Base-by-base conservation (phyloP, 192 early-diverging fungal genomes). In the Linnemannia schmuckeri region DNA sequence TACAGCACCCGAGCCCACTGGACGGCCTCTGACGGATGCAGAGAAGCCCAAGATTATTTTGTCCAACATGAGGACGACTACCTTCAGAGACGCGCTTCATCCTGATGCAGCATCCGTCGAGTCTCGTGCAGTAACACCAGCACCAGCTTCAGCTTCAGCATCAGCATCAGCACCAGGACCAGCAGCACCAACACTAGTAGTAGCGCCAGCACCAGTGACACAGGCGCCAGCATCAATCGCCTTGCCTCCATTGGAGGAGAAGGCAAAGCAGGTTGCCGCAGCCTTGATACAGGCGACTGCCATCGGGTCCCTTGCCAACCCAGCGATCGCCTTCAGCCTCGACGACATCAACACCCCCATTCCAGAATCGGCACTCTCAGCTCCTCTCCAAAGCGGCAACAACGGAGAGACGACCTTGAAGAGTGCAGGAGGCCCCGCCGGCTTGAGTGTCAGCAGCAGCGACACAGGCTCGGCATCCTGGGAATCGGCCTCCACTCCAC, bases 321-420 rank as follows among this genome's bases (percentile, higher is more conserved):
- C 83, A 20, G 52, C 83, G 3, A 54, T 66, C 27, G 52, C 77
- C 4, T n/a, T 85, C 55, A 41, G 46, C 30, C 61, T 69, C 47
- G 76, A 77, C 24, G 55, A 77, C 42, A 77, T 85, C 72, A 54
- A 35, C 6, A 86, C 78, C 44, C 83, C 83, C n/a, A 27, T 80
- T 27, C 73, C 74, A 7, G 57, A 70, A 33, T 66, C 61, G 12
- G 27, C n/a, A 66, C 61, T 33, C 61, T 66, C 61, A 4, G 27
- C 61, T 4, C 61, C 27, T 15, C 30, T 33, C 61, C 61, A 66
- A 66, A 66, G 61, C 61, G 33, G 12, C 30, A 66, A 66, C 61
- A 66, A 30, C 61, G 27, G 27, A 33, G 27, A 12, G 10, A 15
- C n/a, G 61, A 66, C 27, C 27, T 4, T 33, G 30, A 66, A 66